A percentile compares a stretch with the other conserved stretches of the same genome.
phyloP scores from a whole-genome alignment of 805 yeast species.

The Wickerhamomyces strasburgensis region DNA sequence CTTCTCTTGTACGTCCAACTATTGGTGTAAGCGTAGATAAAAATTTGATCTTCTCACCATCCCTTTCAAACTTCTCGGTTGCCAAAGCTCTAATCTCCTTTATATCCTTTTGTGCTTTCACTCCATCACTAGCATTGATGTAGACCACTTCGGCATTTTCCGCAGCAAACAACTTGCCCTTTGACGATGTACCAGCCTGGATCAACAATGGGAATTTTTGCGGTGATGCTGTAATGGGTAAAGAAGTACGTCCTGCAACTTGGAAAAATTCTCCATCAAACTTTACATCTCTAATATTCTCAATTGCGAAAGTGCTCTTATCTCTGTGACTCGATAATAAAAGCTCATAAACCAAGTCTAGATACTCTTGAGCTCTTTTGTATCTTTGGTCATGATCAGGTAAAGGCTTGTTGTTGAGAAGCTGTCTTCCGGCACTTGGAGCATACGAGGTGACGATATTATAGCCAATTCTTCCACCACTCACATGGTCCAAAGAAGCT shows the following conservation, averaged over 20 bases:
- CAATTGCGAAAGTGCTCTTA: conserved; percentile 27
- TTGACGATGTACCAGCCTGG: conserved; percentile 40
- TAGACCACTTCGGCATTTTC: conserved; percentile 39
- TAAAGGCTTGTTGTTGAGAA: conserved; percentile 25
- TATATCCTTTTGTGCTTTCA: conserved; percentile 27
- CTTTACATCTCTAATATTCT: conserved; percentile 35
- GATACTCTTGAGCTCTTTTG: conserved; percentile 34
- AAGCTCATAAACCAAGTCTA: conserved; percentile 34
- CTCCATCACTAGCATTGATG: conserved; percentile 32
- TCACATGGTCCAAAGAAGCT: conserved; percentile 35
- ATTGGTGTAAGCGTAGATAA: conserved; percentile 34
- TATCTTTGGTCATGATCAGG: conserved; percentile 40
- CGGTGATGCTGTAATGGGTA: conserved; percentile 32
- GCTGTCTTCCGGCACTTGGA: conserved; percentile 38
- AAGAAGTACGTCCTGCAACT: conserved; percentile 28
- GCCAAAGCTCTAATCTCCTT: conserved; percentile 31
- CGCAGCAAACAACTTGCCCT: conserved; percentile 38
- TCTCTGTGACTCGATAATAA: conserved; percentile 28
- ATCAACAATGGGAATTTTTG: conserved; percentile 39
- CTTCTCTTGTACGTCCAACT: conserved; percentile 36
- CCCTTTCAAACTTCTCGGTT: conserved; percentile 31
- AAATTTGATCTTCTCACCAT: conserved; percentile 35
- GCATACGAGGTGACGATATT: conserved; percentile 41
- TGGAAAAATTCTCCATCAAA: conserved; percentile 34
- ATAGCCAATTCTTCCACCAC: conserved; percentile 43